Evolutionary conservation across 2,329 filamentous ascomycete species (phyloP), one percentile per base, ranked within the genome.

Genomic region (Pseudogymnoascus sp.): DNA sequence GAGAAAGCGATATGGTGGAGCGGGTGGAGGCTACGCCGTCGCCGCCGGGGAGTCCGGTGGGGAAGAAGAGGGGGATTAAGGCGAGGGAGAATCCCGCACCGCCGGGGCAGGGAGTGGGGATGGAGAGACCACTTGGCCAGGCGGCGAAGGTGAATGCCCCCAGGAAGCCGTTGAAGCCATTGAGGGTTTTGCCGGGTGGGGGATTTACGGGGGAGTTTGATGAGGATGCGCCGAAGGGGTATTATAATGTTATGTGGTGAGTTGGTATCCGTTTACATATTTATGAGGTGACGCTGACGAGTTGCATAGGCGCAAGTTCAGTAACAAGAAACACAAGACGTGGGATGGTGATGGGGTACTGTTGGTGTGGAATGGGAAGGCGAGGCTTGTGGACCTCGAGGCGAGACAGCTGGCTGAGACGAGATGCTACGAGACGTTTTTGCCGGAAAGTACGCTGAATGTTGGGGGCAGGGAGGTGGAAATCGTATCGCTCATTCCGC

Each of bases 311-410:
- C 82, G 87, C 18, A 89, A 88, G 71, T 82, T 80, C 59, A 88
- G 85, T 0, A 81, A 76, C 5, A 90, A 89, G 71, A 90, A 90
- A 73, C 83, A 90, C 72, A 90, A 90, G 70, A 90, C 85, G 4
- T 90, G 87, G 86, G 87, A 90, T 67, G 86, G 87, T 2, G 87
- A 90, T 72, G 87, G 86, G 1, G 77, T 89, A 2, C 75, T 90
- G 7, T 76, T 78, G 3, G 76, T 87, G 3, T 72, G 75, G 2
- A 79, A 77, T 35, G 84, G 84, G 3, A 81, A 80, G 68, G 85
- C 81, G 3, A 78, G 76, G 60, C 75, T 90, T 14, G 81, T 84
- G 62, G 84, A 89, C 69, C 77, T 81, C 9, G 80, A 80, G 0
- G 87, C 87, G 2, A 81, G 79, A 69, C 81, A 86, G 18, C 79